A percentile compares a stretch with the other conserved stretches of the same genome.
phyloP scores from a whole-genome alignment of 2,329 filamentous ascomycete species.

The Macroventuria anomochaeta region DNA sequence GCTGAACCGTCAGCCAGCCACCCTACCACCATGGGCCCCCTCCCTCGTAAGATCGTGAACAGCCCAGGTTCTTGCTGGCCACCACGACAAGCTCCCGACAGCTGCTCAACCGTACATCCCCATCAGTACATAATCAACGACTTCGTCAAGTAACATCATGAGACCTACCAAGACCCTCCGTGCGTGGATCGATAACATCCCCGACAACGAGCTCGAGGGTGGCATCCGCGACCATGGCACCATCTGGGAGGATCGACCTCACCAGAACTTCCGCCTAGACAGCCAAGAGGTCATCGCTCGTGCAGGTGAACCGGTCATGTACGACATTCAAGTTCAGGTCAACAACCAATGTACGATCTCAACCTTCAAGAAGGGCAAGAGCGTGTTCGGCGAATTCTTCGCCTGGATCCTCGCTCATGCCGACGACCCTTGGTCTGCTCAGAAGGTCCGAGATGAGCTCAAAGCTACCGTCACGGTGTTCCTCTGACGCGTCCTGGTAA shows the following conservation, averaged over 20 bases:
- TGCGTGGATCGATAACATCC: neutral
- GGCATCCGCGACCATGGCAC: neutral
- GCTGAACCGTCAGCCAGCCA: too few species aligned
- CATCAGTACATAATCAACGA: too few species aligned
- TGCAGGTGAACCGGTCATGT: neutral
- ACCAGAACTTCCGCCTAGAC: neutral
- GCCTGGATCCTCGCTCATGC: neutral
- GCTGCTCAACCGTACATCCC: too few species aligned
- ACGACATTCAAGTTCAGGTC: neutral
- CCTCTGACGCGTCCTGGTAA: neutral
- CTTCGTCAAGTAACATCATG: neutral
- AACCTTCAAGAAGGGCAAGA: neutral
- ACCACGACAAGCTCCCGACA: too few species aligned
- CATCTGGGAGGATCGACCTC: neutral
- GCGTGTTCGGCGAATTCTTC: neutral
- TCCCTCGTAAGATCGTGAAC: too few species aligned
- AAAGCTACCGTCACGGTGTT: neutral
- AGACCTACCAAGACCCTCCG: neutral
- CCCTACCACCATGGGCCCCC: too few species aligned
- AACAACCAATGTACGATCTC: neutral
- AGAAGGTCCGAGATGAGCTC: neutral
- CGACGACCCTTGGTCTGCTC: neutral
- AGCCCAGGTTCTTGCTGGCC: too few species aligned
- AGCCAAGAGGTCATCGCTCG: neutral
- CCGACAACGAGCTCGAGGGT: neutral